Base-by-base conservation (phyloP, 225 moss, liverwort and hornwort genomes). In the Pseudoscleropodium purum region DNA sequence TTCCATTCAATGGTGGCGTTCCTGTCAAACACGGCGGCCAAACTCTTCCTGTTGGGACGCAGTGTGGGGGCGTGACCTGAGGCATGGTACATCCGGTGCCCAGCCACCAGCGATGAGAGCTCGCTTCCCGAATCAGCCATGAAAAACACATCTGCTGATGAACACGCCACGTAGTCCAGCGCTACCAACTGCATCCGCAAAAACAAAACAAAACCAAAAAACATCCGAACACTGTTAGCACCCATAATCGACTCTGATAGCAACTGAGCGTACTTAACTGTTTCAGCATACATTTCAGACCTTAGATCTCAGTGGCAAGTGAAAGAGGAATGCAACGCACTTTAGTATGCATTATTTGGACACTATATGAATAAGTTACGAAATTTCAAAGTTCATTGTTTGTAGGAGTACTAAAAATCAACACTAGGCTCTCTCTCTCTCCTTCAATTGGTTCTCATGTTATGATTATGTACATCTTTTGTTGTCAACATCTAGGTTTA, bases 111-210 rank as follows among this genome's bases (percentile, higher is more conserved):
- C 41, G 95, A 95, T 36, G 97, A 91, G 39, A 99, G 91, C 85
- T 99, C 95, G 88, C 95, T 97, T 34, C 94, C 95, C 5, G 95
- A 94, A 91, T 99, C 96, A 17, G 95, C 93, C 95, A 96, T 94
- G 7, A 96, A 95, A 89, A 99, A 99, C 56, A 92, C 92, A 78
- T 99, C 93, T n/a, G 95, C 95, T 56, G 87, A 91, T 2, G 94
- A 92, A 81, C 95, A 96, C 14, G 92, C 97, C 31, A 97, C 73
- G 87, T 92, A 96, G 90, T 99, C 99, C 88, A 99, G 82, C 11
- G 91, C 93, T 64, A 95, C 96, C 92, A 97, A 87, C 96, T 99
- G 93, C 92, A 91, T 15, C 30, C 49, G 33, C 78, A 78, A 31
- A 33, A 36, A 18, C 59, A 60, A 31, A 43, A 34, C 24, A 7